Conservation (phyloP, 495 filamentous ascomycete species). For the Penicillium desertorum region DNA sequence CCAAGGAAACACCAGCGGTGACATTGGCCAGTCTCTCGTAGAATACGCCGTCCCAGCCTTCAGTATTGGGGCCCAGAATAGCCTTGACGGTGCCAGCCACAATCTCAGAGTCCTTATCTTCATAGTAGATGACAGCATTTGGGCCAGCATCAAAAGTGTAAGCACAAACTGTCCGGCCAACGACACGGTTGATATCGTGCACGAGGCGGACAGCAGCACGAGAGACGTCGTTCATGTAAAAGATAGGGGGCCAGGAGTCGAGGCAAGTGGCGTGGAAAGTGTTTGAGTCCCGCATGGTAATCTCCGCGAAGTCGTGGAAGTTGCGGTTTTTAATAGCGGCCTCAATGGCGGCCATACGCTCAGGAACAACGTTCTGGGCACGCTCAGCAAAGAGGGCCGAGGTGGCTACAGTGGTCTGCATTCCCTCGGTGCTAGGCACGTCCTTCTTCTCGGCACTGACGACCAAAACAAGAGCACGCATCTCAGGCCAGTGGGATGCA, state of each 20-base stretch:
- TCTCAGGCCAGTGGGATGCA: conserved; percentile 86
- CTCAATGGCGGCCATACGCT: conserved; percentile 84
- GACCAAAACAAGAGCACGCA: conserved; percentile 88
- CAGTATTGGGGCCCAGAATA: conserved; percentile 47
- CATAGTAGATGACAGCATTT: conserved; percentile 94
- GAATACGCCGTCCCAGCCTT: conserved; percentile 62
- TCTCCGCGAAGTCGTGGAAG: conserved; percentile 81
- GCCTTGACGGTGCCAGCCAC: conserved; percentile 70
- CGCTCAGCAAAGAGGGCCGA: conserved; percentile 77
- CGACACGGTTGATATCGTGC: conserved; percentile 77
- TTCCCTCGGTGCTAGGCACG: conserved; percentile 84
- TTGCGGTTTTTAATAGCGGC: conserved; percentile 71
- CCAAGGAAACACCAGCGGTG: conserved; percentile 46
- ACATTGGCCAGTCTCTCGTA: conserved; percentile 48
- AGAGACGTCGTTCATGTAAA: conserved; percentile 94
- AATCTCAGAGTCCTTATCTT: conserved; percentile 67
- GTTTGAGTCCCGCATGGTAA: conserved; percentile 96
- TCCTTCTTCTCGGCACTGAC: conserved; percentile 92
- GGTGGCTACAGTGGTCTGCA: conserved; percentile 93
- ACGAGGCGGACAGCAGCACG: conserved; percentile 82
- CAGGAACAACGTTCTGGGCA: conserved; percentile 71
- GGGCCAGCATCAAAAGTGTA: conserved; percentile 99
- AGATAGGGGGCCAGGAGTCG: conserved; percentile 94
- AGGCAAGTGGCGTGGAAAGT: conserved; percentile 92
- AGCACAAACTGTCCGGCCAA: conserved; percentile 73